phyloP scores from a whole-genome alignment of 352 stramenopile genomes.

The Globisporangium barbulae region DNA sequence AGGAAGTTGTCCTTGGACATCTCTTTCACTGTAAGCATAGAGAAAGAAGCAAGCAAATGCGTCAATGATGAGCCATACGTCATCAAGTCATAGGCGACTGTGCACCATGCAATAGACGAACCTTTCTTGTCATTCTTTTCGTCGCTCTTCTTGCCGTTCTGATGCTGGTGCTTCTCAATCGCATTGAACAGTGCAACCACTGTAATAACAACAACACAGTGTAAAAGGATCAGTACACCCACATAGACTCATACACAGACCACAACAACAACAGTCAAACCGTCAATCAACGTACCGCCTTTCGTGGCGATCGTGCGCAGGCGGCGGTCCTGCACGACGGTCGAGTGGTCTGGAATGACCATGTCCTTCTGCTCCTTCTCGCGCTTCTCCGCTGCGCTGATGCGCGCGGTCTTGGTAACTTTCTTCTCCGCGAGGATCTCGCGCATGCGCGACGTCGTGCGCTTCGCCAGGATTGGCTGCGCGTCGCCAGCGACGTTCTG shows the following conservation, averaged over 20 bases:
- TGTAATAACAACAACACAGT: slow-evolving; percentile 12
- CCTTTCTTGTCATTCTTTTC: slow-evolving; percentile 74
- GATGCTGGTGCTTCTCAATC: slow-evolving; percentile 84
- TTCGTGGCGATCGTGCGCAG: slow-evolving; percentile 82
- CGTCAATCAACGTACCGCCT: slow-evolving; percentile 37
- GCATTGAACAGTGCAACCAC: slow-evolving; percentile 85
- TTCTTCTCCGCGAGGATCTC: slow-evolving; percentile 79
- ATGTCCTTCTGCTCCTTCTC: slow-evolving; percentile 78
- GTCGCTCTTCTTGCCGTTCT: slow-evolving; percentile 46
- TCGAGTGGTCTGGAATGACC: slow-evolving; percentile 57
- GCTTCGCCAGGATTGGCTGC: slow-evolving; percentile 80
- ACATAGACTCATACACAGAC: neutral
- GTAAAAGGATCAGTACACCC: neutral
- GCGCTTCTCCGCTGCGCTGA: slow-evolving; percentile 73
- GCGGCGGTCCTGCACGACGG: slow-evolving; percentile 56
- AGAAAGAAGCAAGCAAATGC: neutral
- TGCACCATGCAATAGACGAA: neutral
- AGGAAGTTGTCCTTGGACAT: slow-evolving; percentile 86
- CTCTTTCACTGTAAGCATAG: slow-evolving; percentile 48
- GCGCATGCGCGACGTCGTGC: slow-evolving; percentile 78
- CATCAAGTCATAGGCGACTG: neutral
- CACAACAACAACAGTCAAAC: neutral
- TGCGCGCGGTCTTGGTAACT: slow-evolving; percentile 56
- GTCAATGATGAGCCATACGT: neutral
- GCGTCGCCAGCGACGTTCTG: slow-evolving; percentile 68